These are phyloP conservation scores for Talaromyces liani DNA, from an alignment of 495 filamentous ascomycete species.

Conservation along the genomic window DNA sequence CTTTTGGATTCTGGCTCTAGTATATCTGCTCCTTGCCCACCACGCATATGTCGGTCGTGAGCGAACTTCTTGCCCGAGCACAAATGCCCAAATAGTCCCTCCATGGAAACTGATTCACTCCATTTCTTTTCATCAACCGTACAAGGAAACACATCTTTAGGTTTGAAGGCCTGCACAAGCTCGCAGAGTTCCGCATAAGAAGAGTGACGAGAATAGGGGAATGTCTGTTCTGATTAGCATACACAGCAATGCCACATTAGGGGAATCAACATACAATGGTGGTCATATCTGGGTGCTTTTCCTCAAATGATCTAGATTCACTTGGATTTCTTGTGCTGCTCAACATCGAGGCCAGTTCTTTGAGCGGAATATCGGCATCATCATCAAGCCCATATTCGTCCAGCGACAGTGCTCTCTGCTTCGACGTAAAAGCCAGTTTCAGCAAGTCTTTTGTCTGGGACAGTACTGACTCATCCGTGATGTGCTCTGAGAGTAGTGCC, in stretches of 20 bases:
- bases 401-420: conserved; percentile 31
- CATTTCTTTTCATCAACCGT: conserved; percentile 61
- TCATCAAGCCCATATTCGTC: conserved; percentile 31
- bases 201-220: conserved; percentile 88
- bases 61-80: conserved; percentile 54
- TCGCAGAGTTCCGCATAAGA: conserved; percentile 74
- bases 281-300: neutral
- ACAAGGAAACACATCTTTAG: conserved; percentile 76
- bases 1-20: conserved; percentile 19
- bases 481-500: conserved; percentile 35
- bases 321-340: neutral
- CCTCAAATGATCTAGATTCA: conserved; percentile 4
- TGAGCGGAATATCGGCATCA: conserved; percentile 36
- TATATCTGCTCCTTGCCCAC: conserved; percentile 17
- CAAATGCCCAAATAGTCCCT: conserved; percentile 60
- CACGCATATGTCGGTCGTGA: conserved; percentile 59
- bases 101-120: conserved; percentile 55
- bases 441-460: conserved; percentile 27
- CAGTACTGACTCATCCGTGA: conserved; percentile 27
- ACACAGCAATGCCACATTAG: neutral
- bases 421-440: conserved; percentile 23
- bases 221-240: conserved; percentile 32
- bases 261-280: conserved; percentile 17
- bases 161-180: conserved; percentile 60
- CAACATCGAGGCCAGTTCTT: conserved; percentile 26